These are phyloP conservation scores for Tricholoma sp. DNA, from an alignment of 768 basidiomycete species.

Conservation along the genomic window DNA sequence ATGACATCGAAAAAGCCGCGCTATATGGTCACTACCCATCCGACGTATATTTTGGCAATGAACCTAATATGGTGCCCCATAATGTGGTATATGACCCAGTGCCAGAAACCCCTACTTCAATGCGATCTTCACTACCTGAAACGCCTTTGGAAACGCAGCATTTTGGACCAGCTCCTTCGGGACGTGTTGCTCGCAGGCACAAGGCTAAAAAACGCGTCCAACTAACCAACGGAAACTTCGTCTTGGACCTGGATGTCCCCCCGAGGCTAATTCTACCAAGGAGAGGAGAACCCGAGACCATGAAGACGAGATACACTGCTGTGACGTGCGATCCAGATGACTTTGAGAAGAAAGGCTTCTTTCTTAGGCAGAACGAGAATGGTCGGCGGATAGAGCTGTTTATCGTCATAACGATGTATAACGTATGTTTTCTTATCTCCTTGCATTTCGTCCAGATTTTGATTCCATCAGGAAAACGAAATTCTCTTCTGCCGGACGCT, in stretches of 20 bases:
- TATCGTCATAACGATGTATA: conserved; percentile 96
- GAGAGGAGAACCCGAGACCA: conserved; percentile 67
- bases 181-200: conserved; percentile 72
- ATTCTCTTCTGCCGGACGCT: conserved; percentile 88
- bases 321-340: conserved; percentile 94
- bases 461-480: conserved; percentile 71
- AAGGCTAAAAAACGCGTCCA: conserved; percentile 76
- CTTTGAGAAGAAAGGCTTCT: conserved; percentile 79
- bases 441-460: conserved; percentile 2
- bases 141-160: conserved; percentile 65
- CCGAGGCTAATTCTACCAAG: conserved; percentile 76
- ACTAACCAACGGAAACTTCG: conserved; percentile 84
- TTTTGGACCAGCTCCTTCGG: conserved; percentile 83
- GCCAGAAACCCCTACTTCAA: conserved; percentile 38
- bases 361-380: conserved; percentile 76
- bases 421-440: conserved; percentile 47
- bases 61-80: conserved; percentile 23
- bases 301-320: conserved; percentile 74
- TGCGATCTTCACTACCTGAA: conserved; percentile 36
- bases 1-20: conserved; percentile 38
- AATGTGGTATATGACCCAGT: conserved; percentile 36
- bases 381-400: conserved; percentile 85
- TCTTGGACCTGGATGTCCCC: conserved; percentile 80
- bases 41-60: conserved; percentile 5
- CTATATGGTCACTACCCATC: conserved; percentile 17